Evolutionary conservation across 768 basidiomycete species (phyloP), one percentile per base, ranked within the genome.

Genomic region (Podaxis mareebaensis): DNA sequence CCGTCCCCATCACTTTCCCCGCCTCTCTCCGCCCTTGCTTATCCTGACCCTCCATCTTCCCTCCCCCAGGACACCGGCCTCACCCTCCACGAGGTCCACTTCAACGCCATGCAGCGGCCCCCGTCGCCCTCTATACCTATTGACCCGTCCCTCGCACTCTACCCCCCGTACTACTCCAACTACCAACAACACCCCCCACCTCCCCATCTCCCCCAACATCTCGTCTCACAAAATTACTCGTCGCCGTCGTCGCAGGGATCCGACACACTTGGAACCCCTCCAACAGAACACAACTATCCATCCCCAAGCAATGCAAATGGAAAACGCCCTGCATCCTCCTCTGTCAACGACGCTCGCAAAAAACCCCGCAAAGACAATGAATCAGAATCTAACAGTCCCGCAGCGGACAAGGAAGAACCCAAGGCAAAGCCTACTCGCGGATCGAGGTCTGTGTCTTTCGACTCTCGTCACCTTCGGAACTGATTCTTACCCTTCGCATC

Each of bases 371-470:
- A 88, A 63, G 85, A 89, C 42, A 85, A 81, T n/a, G 76, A 76
- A 20, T 71, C 71, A 15, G 84, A 85, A 24, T 75, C 74, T 4
- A 74, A 78, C 2, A 89, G 85, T 70, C 85, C 84, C 4, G 68
- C 76, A 1, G 74, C 81, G 28, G 88, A 88, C 38, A 87, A 82
- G 71, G 88, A 88, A 20, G 87, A 88, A 61, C 70, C 77, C 1
- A 93, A 93, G 73, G 81, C 87, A n/a, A 95, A 95, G 77, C 83
- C 92, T 0, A 93, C 93, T 2, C 79, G 93, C 17, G 93, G 93
- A n/a, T 91, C 92, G 55, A 82, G 92, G 92, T 93, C 63, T 61
- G 81, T 74, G 10, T 13, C 20, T 56, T 65, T 51, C 42, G 58
- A 53, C 46, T 58, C 53, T 40, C 30, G 28, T n/a, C 15, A 39